Evolutionary conservation across 2,329 filamentous ascomycete genomes (phyloP).

Genomic region (Didymella keratinophila): DNA sequence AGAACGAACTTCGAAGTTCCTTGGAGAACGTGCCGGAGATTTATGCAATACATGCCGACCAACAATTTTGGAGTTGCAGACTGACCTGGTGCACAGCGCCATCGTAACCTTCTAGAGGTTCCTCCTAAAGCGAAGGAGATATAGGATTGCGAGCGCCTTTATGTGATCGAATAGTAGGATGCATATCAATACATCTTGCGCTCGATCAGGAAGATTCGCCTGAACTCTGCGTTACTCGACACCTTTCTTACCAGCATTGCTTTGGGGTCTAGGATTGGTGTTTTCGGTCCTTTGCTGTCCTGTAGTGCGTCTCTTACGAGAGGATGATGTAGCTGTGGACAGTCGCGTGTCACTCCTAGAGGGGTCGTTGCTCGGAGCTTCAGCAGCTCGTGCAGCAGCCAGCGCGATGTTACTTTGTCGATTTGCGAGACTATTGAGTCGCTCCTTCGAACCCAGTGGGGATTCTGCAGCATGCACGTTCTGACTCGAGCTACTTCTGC

Average conservation of each 20-base stretch:
- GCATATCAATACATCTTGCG: constrained; percentile 4
- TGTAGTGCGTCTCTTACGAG: constrained; percentile 7
- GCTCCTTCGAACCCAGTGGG: constrained; percentile 24
- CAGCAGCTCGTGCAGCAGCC: constrained; percentile 28
- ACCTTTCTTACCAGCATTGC: constrained; percentile 1
- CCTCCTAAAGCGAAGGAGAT: neutral
- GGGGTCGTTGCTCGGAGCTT: constrained; percentile 15
- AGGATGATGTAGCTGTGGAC: constrained; percentile 9
- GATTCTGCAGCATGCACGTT: constrained; percentile 22
- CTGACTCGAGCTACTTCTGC: constrained; percentile 32
- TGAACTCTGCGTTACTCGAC: constrained; percentile 5
- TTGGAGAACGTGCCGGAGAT: neutral
- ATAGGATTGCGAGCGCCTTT: neutral
- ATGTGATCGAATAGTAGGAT: neutral
- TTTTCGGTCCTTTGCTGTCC: constrained; percentile 12
- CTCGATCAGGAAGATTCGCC: constrained; percentile 11
- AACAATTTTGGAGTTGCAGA: neutral
- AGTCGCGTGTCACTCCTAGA: constrained; percentile 14
- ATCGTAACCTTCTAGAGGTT: neutral
- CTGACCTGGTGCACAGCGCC: neutral
- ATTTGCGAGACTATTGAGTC: constrained; percentile 28
- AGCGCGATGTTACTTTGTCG: constrained; percentile 34
- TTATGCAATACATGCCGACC: neutral
- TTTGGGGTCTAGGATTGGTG: constrained; percentile 5
- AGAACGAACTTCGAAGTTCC: neutral